phyloP scores from a whole-genome alignment of 495 filamentous ascomycete genomes.

The Extremus antarcticus region DNA sequence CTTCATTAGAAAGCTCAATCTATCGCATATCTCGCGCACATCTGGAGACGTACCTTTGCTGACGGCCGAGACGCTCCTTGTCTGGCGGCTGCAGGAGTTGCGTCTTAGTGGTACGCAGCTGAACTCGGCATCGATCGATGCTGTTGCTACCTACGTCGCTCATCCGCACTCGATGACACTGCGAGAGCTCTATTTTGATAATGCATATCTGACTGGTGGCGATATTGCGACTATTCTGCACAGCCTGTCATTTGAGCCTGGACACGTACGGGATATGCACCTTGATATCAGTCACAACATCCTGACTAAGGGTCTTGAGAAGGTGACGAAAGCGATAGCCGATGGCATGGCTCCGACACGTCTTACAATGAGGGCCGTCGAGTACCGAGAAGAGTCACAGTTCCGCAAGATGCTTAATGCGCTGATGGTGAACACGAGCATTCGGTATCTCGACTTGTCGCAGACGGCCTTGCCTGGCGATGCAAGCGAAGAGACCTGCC shows the following conservation, averaged over 20 bases:
- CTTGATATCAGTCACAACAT: slow-evolving; percentile 74
- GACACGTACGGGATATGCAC: slow-evolving; percentile 54
- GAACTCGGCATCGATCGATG: slow-evolving; percentile 35
- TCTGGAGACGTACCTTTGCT: slow-evolving; percentile 55
- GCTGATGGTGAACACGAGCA: slow-evolving; percentile 58
- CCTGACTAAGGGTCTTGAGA: slow-evolving; percentile 59
- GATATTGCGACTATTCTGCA: slow-evolving; percentile 70
- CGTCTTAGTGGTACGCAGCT: slow-evolving; percentile 54
- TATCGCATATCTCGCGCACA: slow-evolving; percentile 56
- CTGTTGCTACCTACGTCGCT: slow-evolving; percentile 27
- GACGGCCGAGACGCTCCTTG: slow-evolving; percentile 52
- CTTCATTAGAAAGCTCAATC: slow-evolving; percentile 59
- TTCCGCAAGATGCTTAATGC: slow-evolving; percentile 67
- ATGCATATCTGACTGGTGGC: slow-evolving; percentile 67
- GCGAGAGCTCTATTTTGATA: slow-evolving; percentile 58
- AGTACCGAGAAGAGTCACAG: slow-evolving; percentile 65
- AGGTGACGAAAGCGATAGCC: slow-evolving; percentile 58
- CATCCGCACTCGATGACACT: slow-evolving; percentile 50
- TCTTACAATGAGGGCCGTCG: slow-evolving; percentile 74
- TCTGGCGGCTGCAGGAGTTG: slow-evolving; percentile 69
- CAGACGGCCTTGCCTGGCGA: slow-evolving; percentile 77
- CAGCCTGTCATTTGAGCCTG: slow-evolving; percentile 48
- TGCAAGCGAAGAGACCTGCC: slow-evolving; percentile 60
- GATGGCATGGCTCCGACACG: slow-evolving; percentile 54
- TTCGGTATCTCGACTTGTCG: slow-evolving; percentile 74